A percentile compares a stretch with the other conserved stretches of the same genome.
Conservation (phyloP, 345 rosid species). For the Melaleuca alternifolia region DNA sequence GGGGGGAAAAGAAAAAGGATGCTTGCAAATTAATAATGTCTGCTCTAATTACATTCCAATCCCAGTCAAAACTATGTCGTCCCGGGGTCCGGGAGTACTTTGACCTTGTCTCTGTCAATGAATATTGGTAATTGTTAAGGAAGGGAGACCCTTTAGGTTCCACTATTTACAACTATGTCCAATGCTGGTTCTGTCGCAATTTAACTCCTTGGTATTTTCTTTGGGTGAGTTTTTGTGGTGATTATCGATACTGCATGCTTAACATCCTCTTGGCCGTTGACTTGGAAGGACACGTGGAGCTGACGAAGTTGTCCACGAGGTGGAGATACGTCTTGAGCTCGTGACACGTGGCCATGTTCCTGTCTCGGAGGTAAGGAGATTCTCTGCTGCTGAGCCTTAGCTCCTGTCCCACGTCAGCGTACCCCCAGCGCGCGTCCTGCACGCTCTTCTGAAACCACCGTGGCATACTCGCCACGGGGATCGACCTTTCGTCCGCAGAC, state of each 20-base stretch:
- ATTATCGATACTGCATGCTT: not conserved
- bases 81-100: not conserved
- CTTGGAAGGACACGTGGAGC: constrained; percentile 37
- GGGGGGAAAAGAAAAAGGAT: not conserved
- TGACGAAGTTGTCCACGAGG: constrained; percentile 36
- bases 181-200: not conserved
- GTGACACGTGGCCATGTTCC: constrained; percentile 43
- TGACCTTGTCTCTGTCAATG: not conserved
- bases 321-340: constrained; percentile 43
- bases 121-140: not conserved
- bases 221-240: not conserved
- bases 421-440: constrained; percentile 25
- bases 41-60: not conserved
- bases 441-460: constrained; percentile 34
- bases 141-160: not conserved
- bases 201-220: too few relatives aligned
- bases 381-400: constrained; percentile 34
- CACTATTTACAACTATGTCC: not conserved
- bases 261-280: constrained; percentile 18
- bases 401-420: constrained; percentile 57
- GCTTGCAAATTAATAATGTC: not conserved
- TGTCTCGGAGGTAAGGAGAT: constrained; percentile 19
- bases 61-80: not conserved
- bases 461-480: constrained; percentile 9
- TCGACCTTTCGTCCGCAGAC: not conserved